Evolutionary conservation across 1,284 basidiomycete genomes (phyloP), one percentile per base, ranked within the genome.

Genomic region (Calocybe gambosa): DNA sequence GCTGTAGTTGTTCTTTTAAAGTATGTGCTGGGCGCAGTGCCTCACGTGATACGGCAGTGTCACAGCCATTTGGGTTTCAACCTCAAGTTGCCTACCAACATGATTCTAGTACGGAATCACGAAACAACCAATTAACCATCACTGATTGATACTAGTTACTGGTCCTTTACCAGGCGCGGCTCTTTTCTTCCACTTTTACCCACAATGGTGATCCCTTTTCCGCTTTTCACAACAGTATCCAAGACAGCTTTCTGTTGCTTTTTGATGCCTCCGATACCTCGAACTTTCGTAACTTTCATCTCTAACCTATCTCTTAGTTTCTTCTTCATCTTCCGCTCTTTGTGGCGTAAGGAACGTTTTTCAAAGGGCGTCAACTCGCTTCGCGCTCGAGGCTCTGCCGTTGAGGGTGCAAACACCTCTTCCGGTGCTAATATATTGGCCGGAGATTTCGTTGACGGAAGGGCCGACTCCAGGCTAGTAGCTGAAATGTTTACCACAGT

Each of bases 391-490:
- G 79, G 69, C 38, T 78, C 74, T 8, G 75, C 65, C 0, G 77
- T 57, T 2, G 70, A 62, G 0, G 87, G 75, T 0, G 81, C 71
- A 57, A 89, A 90, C 26, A 99, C 71, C 68, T 99, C 96, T 62
- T 98, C 92, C 0, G 96, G 96, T 0, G 96, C 93, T 43, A 99
- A 78, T 75, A 93, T 87, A 0, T 83, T 85, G 2, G 84, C 74
- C 0, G 80, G 73, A 0, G 89, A 83, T 55, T 84, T 80, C 1
- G 82, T 80, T 0, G 90, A 86, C 0, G 95, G 96, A 1, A 99
- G 74, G 0, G 93, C 90, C 1, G 91, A 90, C 66, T 99, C 96
- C 56, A 98, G 68, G 1, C 82, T 77, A n/a, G 93, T 78, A 0
- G 89, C 84, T 0, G 95, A 80, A 5, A 89, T 73, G 61, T 98